These are phyloP conservation scores for Diaporthe vaccinii DNA, from an alignment of 2,329 filamentous ascomycete species.

Conservation along the genomic window DNA sequence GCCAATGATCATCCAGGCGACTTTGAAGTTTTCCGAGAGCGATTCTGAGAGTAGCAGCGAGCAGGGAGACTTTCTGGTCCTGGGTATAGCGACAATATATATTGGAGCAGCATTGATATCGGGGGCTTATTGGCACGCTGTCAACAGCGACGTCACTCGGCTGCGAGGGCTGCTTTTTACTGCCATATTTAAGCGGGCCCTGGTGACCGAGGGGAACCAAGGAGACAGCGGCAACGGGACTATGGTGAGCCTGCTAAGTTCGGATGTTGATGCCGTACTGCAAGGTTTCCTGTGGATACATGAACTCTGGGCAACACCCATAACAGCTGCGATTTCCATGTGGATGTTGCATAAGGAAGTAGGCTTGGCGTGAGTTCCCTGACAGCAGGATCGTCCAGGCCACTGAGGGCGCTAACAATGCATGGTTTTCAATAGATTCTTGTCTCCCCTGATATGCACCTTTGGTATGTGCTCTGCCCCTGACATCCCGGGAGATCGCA, in stretches of 20 bases:
- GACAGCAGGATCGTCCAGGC: background rate
- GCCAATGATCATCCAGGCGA: background rate
- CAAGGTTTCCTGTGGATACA: background rate
- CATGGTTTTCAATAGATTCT: background rate
- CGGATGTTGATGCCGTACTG: background rate
- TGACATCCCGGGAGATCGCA: too few relatives aligned
- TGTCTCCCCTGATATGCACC: background rate
- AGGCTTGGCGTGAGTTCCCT: background rate
- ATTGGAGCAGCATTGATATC: background rate
- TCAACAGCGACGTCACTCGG: background rate
- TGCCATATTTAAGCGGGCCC: too few relatives aligned
- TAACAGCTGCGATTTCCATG: background rate
- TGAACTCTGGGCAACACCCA: background rate
- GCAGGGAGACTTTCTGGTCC: background rate
- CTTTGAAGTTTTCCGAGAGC: too few relatives aligned
- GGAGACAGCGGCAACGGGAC: background rate
- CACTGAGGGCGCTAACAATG: too few relatives aligned
- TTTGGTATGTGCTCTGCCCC: too few relatives aligned
- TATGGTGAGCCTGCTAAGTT: background rate
- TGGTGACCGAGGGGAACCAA: too few relatives aligned
- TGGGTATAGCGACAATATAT: background rate
- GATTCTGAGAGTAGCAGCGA: too few relatives aligned
- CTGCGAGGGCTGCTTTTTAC: background rate
- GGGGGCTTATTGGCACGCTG: background rate
- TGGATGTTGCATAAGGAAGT: background rate